Base-by-base conservation (phyloP, 2,329 filamentous ascomycete species). In the Neophaeococcomyces mojaviensis region DNA sequence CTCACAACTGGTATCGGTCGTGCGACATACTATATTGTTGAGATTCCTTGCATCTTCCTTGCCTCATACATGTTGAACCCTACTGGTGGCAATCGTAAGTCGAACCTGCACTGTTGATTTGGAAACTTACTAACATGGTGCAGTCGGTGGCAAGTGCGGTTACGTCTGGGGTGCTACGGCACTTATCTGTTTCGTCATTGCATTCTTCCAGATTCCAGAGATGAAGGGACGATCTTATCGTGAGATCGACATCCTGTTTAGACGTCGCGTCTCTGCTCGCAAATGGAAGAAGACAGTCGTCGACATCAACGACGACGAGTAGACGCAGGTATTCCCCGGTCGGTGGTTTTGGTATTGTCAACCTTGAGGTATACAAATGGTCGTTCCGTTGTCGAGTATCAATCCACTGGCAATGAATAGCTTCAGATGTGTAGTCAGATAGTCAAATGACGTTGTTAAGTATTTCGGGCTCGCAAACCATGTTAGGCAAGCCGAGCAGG, bases 1-100 rank as follows among this genome's bases (percentile, higher is more conserved):
- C 65, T 83, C n/a, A 83, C 76, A 2, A 83, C 79, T 19, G 80
- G 79, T 62, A 64, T 82, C 40, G 80, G 80, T 59, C 79, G 80
- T 59, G 79, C 64, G 44, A 64, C 69, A 10, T 84, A 84, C 70
- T 83, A 84, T 64, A 55, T 80, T 4, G 66, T 79, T 50, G 74
- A 83, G 48, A 82, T 83, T 60, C 79, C 79, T 55, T 81, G 76
- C 57, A 83, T 83, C 58, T 82, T 78, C 72, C 71, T 5, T 35
- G 33, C 33, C 18, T 35, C 33, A 19, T 35, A 19, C n/a, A 35
- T 35, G 33, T 13, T 35, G n/a, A 35, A 35, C 33, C 33, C 33
- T 5, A 35, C 6, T 5, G 13, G 33, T 19, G 33, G n/a, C 5
- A n/a, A 35, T 35, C 33, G 33, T 46, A 31, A 46, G 43, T 46